phyloP scores from a whole-genome alignment of 768 basidiomycete genomes.

The Amanita pseudoporphyria region DNA sequence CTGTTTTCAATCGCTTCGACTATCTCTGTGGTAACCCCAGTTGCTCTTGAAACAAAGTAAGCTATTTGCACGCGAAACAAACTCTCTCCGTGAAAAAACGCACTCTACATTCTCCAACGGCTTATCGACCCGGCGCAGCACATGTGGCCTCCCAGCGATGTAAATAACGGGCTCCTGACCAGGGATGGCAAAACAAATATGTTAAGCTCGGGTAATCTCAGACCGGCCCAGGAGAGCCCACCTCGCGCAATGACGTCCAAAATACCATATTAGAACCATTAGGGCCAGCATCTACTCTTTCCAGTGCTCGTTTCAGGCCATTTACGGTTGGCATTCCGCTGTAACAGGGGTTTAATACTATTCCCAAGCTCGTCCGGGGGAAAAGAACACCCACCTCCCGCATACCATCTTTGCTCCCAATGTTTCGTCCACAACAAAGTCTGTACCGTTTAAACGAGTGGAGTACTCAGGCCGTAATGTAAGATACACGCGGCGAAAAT shows the following conservation, averaged over 20 bases:
- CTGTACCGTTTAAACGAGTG: constrained; percentile 20
- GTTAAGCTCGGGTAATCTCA: background rate
- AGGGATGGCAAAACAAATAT: constrained; percentile 2
- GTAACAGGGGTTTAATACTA: constrained; percentile 15
- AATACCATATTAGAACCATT: constrained; percentile 66
- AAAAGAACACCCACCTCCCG: constrained; percentile 47
- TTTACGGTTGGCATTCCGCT: constrained; percentile 95
- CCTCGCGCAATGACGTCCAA: constrained; percentile 96
- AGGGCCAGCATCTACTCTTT: constrained; percentile 71
- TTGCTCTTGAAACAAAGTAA: constrained; percentile 48
- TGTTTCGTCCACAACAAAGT: constrained; percentile 27
- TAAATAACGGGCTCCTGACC: constrained; percentile 87
- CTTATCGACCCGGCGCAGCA: constrained; percentile 76
- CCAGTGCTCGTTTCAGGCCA: constrained; percentile 73
- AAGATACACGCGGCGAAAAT: constrained; percentile 79
- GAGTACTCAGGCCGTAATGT: constrained; percentile 31
- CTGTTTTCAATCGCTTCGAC: constrained; percentile 88
- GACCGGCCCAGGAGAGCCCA: too few species aligned
- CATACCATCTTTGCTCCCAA: constrained; percentile 55
- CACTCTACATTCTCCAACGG: constrained; percentile 95
- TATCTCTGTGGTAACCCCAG: constrained; percentile 82
- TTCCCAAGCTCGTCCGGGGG: constrained; percentile 1
- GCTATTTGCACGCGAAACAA: background rate
- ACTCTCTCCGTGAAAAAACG: constrained; percentile 18
- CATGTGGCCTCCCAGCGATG: constrained; percentile 79